These are phyloP conservation scores for Entomortierella lignicola DNA, from an alignment of 192 early-diverging fungal genomes.

Conservation along the genomic window DNA sequence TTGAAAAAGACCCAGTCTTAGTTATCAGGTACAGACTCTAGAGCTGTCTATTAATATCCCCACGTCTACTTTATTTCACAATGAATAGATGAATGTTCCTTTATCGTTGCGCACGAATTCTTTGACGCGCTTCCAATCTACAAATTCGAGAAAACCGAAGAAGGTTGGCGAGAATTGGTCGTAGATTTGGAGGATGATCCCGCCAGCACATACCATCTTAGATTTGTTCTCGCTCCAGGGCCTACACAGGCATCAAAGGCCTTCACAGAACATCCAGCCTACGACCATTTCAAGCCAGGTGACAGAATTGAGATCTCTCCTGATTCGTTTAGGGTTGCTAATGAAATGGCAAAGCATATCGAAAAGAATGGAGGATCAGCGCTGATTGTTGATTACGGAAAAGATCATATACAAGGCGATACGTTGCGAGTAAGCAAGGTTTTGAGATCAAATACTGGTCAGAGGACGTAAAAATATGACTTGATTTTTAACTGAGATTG, in stretches of 20 bases:
- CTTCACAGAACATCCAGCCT: slow-evolving; percentile 55
- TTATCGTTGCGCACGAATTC: slow-evolving; percentile 95
- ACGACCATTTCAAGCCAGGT: slow-evolving; percentile 71
- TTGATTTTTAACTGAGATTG: not conserved
- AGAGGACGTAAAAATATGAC: not conserved
- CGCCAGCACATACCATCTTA: slow-evolving; percentile 79
- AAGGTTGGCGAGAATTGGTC: slow-evolving; percentile 93
- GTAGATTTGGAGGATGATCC: slow-evolving; percentile 83
- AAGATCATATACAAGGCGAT: slow-evolving; percentile 78
- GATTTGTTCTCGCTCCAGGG: slow-evolving; percentile 72
- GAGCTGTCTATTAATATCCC: not conserved
- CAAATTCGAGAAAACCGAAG: slow-evolving; percentile 78
- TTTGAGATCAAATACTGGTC: not conserved
- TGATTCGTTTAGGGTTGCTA: slow-evolving; percentile 74
- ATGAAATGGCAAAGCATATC: slow-evolving; percentile 78
- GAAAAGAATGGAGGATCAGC: slow-evolving; percentile 74
- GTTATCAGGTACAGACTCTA: not conserved
- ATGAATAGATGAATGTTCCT: slow-evolving; percentile 62
- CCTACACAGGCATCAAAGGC: slow-evolving; percentile 67
- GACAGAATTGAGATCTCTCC: slow-evolving; percentile 88
- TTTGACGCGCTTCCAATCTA: slow-evolving; percentile 96
- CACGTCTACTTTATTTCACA: not conserved
- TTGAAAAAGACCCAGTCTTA: not conserved
- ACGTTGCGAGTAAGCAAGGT: slow-evolving; percentile 74
- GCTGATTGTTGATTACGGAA: slow-evolving; percentile 92